Percentiles rank a stretch among this genome's conserved stretches.
phyloP scores from a whole-genome alignment of 2,329 filamentous ascomycete species.

The Penicillium thymicola region DNA sequence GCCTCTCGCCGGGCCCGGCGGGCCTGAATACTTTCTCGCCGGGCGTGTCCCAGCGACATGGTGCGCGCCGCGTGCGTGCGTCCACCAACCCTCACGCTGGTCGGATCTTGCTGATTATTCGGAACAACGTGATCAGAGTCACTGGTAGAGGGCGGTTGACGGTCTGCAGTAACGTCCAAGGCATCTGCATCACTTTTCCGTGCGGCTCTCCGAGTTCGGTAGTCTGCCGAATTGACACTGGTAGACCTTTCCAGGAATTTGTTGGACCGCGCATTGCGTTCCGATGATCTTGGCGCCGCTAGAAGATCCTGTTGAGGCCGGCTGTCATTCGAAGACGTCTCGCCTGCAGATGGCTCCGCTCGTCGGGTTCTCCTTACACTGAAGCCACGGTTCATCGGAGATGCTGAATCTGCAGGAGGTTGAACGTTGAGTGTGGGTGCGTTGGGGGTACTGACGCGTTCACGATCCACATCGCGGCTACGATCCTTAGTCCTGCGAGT shows the following conservation, averaged over 20 bases:
- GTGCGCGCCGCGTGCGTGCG: slow-evolving; percentile 68
- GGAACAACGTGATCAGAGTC: slow-evolving; percentile 72
- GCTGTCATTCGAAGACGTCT: slow-evolving; percentile 56
- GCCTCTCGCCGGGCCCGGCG: slow-evolving; percentile 72
- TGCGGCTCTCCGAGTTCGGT: slow-evolving; percentile 60
- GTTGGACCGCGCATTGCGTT: slow-evolving; percentile 57
- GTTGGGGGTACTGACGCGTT: slow-evolving; percentile 60
- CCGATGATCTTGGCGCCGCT: slow-evolving; percentile 65
- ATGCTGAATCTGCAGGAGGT: slow-evolving; percentile 64
- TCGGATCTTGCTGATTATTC: slow-evolving; percentile 45
- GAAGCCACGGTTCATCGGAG: slow-evolving; percentile 77
- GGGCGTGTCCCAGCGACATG: slow-evolving; percentile 83
- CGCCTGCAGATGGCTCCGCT: slow-evolving; percentile 51
- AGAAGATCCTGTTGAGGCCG: slow-evolving; percentile 75
- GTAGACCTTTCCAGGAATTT: slow-evolving; percentile 79
- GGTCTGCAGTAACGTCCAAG: slow-evolving; percentile 49
- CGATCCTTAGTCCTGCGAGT: slow-evolving; percentile 70
- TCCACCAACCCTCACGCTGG: slow-evolving; percentile 47
- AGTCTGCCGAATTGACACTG: slow-evolving; percentile 85
- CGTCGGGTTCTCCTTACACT: slow-evolving; percentile 67
- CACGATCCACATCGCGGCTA: slow-evolving; percentile 40
- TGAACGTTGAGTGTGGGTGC: slow-evolving; percentile 79
- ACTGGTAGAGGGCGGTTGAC: slow-evolving; percentile 70
- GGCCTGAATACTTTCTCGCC: slow-evolving; percentile 88
- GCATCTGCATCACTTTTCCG: slow-evolving; percentile 55